These are phyloP conservation scores for Conticribra weissflogii DNA, from an alignment of 108 stramenopile genomes.

Conservation along the genomic window DNA sequence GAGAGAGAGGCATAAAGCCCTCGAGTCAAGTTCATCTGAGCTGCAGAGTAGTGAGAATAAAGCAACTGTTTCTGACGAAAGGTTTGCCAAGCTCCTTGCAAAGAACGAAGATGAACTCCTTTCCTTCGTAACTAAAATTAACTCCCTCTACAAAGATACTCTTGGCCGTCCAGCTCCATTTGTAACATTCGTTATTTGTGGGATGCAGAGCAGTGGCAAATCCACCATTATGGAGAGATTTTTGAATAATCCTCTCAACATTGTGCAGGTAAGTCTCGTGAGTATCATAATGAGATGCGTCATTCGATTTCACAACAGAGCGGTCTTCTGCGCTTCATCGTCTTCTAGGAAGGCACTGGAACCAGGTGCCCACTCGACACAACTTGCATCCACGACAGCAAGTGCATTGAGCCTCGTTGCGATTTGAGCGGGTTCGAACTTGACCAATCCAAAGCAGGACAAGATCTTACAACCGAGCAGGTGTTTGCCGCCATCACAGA, in stretches of 20 bases:
- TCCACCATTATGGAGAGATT: slow-evolving; percentile 83
- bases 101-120: slow-evolving; percentile 68
- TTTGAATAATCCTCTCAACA: slow-evolving; percentile 68
- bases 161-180: slow-evolving; percentile 68
- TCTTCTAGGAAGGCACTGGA: slow-evolving; percentile 81
- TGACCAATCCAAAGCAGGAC: slow-evolving; percentile 31
- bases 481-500: slow-evolving; percentile 69
- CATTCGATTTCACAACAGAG: too few relatives aligned
- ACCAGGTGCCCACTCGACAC: slow-evolving; percentile 80
- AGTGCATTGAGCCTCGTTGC: slow-evolving; percentile 45
- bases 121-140: slow-evolving; percentile 68
- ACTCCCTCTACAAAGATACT: slow-evolving; percentile 70
- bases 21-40: not conserved
- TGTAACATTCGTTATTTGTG: slow-evolving; percentile 80
- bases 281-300: too few relatives aligned
- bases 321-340: too few relatives aligned
- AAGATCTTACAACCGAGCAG: slow-evolving; percentile 54
- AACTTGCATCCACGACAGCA: slow-evolving; percentile 72
- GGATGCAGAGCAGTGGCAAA: slow-evolving; percentile 78
- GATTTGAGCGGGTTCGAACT: slow-evolving; percentile 68
- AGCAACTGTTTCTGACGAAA: slow-evolving; percentile 27
- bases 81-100: slow-evolving; percentile 54
- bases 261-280: too few relatives aligned
- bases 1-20: slow-evolving; percentile 17
- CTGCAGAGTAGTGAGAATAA: not conserved